A percentile compares a stretch with the other conserved stretches of the same genome.
These are phyloP conservation scores for Ilyonectria destructans DNA, from an alignment of 2,329 filamentous ascomycete genomes.

Conservation along the genomic window DNA sequence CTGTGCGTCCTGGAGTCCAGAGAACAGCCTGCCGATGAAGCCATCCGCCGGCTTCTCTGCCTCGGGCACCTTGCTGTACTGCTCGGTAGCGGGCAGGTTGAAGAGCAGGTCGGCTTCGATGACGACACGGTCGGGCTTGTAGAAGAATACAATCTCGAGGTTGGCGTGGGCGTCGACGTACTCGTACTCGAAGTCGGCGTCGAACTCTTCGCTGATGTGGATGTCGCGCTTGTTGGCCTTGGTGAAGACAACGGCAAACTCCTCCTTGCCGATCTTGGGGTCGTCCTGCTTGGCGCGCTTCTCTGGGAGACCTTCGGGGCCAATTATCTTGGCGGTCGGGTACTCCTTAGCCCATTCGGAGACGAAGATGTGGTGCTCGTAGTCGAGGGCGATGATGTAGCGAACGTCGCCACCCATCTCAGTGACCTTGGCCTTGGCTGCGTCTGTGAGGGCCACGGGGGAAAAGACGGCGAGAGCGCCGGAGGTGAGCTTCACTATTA, in stretches of 20 bases:
- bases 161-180: slow-evolving; percentile 86
- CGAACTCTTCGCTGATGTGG: slow-evolving; percentile 83
- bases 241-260: slow-evolving; percentile 80
- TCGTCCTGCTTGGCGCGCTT: slow-evolving; percentile 77
- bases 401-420: slow-evolving; percentile 79
- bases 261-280: slow-evolving; percentile 64
- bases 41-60: slow-evolving; percentile 52
- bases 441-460: slow-evolving; percentile 86
- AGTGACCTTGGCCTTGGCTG: slow-evolving; percentile 76
- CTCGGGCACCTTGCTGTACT: slow-evolving; percentile 80
- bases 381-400: slow-evolving; percentile 90
- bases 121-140: slow-evolving; percentile 83
- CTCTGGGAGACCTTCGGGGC: slow-evolving; percentile 85
- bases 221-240: slow-evolving; percentile 67
- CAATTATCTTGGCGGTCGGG: slow-evolving; percentile 85
- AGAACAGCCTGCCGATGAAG: slow-evolving; percentile 62
- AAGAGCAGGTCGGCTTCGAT: slow-evolving; percentile 94
- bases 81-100: slow-evolving; percentile 90
- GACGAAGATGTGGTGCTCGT: slow-evolving; percentile 96
- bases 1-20: slow-evolving; percentile 72
- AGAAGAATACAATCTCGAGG: slow-evolving; percentile 90
- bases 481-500: slow-evolving; percentile 81
- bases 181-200: slow-evolving; percentile 88
- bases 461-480: slow-evolving; percentile 92
- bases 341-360: slow-evolving; percentile 87